These are phyloP conservation scores for Colletotrichum euphorbiae DNA, from an alignment of 2,329 filamentous ascomycete species.

Conservation along the genomic window DNA sequence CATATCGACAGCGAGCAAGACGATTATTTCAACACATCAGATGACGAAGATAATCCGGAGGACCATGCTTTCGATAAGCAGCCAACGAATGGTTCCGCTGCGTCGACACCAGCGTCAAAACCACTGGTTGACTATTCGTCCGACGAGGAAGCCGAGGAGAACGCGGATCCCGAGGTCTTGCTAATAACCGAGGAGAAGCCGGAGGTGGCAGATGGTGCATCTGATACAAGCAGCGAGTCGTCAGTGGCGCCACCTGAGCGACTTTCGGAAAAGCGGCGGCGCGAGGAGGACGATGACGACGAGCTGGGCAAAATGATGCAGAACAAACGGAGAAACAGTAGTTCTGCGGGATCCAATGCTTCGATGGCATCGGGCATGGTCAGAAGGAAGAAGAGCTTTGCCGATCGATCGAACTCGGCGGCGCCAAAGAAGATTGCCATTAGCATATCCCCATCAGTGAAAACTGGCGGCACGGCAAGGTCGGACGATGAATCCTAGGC, in stretches of 20 bases:
- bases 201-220: slow-evolving; percentile 40
- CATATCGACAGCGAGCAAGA: slow-evolving; percentile 84
- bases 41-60: slow-evolving; percentile 63
- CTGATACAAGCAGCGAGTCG: slow-evolving; percentile 38
- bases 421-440: slow-evolving; percentile 68
- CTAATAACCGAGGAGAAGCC: slow-evolving; percentile 42
- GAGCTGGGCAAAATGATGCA: slow-evolving; percentile 85
- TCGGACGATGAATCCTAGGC: slow-evolving; percentile 55
- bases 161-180: slow-evolving; percentile 67
- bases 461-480: slow-evolving; percentile 52
- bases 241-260: slow-evolving; percentile 74
- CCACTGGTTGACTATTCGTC: slow-evolving; percentile 93
- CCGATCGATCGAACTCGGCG: slow-evolving; percentile 53
- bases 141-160: slow-evolving; percentile 78
- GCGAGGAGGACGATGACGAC: slow-evolving; percentile 94
- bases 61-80: slow-evolving; percentile 49
- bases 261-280: slow-evolving; percentile 86
- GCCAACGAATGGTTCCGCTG: slow-evolving; percentile 66
- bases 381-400: slow-evolving; percentile 60
- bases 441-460: slow-evolving; percentile 62
- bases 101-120: slow-evolving; percentile 69
- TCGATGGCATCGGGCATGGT: slow-evolving; percentile 53
- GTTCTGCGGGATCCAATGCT: slow-evolving; percentile 58
- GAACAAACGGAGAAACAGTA: slow-evolving; percentile 71
- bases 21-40: slow-evolving; percentile 92